phyloP scores from a whole-genome alignment of 192 early-diverging fungal genomes.

The Rhizoclosmatium globosum region DNA sequence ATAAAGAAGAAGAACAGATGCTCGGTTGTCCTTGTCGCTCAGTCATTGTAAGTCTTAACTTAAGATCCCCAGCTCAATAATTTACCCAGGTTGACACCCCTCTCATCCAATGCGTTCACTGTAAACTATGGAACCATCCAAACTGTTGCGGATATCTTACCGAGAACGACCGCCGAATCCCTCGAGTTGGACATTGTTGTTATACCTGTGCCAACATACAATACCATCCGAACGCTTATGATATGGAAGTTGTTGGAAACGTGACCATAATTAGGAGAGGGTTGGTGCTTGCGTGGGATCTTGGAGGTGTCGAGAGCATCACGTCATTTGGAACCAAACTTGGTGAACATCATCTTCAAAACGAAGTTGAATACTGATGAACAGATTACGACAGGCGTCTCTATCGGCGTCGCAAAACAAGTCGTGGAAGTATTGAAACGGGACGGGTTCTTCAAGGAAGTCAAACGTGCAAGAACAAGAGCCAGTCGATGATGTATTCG shows the following conservation, averaged over 20 bases:
- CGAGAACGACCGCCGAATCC: constrained; percentile 10
- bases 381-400: not conserved
- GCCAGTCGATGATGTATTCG: not conserved
- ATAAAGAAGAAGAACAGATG: not conserved
- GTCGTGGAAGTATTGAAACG: not conserved
- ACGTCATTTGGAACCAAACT: not conserved
- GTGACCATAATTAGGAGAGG: constrained; percentile 20
- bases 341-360: constrained; percentile 13
- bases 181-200: constrained; percentile 7
- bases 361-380: not conserved
- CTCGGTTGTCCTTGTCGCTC: constrained; percentile 1
- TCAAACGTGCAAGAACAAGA: not conserved
- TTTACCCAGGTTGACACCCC: constrained; percentile 1
- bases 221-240: not conserved
- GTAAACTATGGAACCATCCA: constrained; percentile 4
- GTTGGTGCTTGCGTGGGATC: not conserved
- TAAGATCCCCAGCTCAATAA: not conserved
- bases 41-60: not conserved
- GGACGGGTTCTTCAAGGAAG: not conserved
- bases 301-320: constrained; percentile 13
- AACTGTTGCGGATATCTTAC: constrained; percentile 6
- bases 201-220: constrained; percentile 6
- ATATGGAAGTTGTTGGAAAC: constrained; percentile 6
- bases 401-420: not conserved
- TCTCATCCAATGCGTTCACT: constrained; percentile 1